Conservation (phyloP, 495 filamentous ascomycete genomes). For the Pseudevernia furfuracea region DNA sequence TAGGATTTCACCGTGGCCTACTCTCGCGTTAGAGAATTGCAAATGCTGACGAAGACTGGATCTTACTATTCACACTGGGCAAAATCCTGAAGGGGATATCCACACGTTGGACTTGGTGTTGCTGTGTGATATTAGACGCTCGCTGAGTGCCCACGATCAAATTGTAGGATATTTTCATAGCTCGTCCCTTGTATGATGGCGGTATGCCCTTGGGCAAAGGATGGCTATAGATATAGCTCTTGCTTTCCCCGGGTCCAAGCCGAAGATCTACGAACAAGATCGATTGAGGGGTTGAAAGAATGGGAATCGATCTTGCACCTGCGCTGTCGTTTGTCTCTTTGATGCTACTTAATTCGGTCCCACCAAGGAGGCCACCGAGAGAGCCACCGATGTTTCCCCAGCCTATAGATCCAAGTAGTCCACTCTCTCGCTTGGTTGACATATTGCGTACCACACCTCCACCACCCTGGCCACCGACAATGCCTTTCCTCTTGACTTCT, state of each 20-base stretch:
- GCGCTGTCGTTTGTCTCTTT: slow-evolving; percentile 80
- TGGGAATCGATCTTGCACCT: slow-evolving; percentile 70
- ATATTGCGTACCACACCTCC: slow-evolving; percentile 77
- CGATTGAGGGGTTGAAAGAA: slow-evolving; percentile 92
- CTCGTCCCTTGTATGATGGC: slow-evolving; percentile 83
- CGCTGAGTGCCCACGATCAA: slow-evolving; percentile 88
- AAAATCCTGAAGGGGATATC: slow-evolving; percentile 93
- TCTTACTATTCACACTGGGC: slow-evolving; percentile 70
- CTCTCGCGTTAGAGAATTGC: slow-evolving; percentile 24
- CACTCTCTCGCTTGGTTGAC: slow-evolving; percentile 64
- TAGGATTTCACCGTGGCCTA: slow-evolving; percentile 57
- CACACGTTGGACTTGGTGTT: slow-evolving; percentile 78
- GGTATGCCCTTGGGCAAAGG: slow-evolving; percentile 78
- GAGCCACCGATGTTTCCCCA: slow-evolving; percentile 88
- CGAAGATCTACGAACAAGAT: slow-evolving; percentile 91
- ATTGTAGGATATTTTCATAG: slow-evolving; percentile 89
- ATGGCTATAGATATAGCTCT: slow-evolving; percentile 78
- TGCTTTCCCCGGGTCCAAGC: slow-evolving; percentile 81
- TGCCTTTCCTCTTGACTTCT: slow-evolving; percentile 88
- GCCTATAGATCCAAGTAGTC: slow-evolving; percentile 75
- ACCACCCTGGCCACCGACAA: slow-evolving; percentile 73
- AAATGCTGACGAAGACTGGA: not conserved
- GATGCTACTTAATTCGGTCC: slow-evolving; percentile 80
- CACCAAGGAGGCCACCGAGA: slow-evolving; percentile 75
- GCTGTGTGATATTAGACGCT: slow-evolving; percentile 64